Conservation (phyloP, 805 yeast species). For the Barnettozyma pratensis region DNA sequence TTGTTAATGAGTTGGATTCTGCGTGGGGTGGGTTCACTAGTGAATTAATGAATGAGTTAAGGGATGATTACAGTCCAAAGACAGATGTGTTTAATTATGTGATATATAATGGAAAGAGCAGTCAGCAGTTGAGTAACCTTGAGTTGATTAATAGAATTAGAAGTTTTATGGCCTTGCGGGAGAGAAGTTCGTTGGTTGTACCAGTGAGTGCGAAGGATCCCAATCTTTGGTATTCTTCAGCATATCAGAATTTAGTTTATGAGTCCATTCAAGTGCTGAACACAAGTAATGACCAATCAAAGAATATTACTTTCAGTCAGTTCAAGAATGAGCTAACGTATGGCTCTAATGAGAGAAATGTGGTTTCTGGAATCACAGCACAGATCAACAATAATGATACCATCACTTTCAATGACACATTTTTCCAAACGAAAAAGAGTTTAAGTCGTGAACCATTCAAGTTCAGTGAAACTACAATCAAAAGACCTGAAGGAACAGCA, state of each 20-base stretch:
- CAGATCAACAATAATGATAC: conserved; percentile 1
- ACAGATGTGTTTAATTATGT: conserved; percentile 44
- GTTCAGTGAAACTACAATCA: conserved; percentile 27
- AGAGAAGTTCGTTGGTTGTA: conserved; percentile 47
- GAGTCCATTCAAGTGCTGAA: conserved; percentile 41
- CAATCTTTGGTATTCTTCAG: conserved; percentile 40
- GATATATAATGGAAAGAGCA: conserved; percentile 25
- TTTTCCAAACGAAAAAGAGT: conserved; percentile 5
- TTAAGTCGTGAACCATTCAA: conserved; percentile 7
- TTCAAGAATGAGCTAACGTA: conserved; percentile 39
- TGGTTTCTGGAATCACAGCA: conserved; percentile 37
- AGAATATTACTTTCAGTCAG: conserved; percentile 35
- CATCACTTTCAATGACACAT: conserved; percentile 7
- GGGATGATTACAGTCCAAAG: conserved; percentile 67
- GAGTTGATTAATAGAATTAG: conserved; percentile 37
- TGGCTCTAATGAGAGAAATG: conserved; percentile 36
- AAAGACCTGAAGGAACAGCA: conserved; percentile 12
- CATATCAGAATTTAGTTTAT: conserved; percentile 34
- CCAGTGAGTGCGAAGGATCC: conserved; percentile 38
- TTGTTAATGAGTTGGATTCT: conserved; percentile 64
- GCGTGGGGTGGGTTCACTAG: conserved; percentile 82
- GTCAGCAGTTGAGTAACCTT: conserved; percentile 10
- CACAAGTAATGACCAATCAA: conserved; percentile 27
- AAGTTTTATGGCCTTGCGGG: conserved; percentile 40
- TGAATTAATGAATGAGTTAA: conserved; percentile 44